Conservation (phyloP, 1,139 yeast genomes). For the Pichia sp. region DNA sequence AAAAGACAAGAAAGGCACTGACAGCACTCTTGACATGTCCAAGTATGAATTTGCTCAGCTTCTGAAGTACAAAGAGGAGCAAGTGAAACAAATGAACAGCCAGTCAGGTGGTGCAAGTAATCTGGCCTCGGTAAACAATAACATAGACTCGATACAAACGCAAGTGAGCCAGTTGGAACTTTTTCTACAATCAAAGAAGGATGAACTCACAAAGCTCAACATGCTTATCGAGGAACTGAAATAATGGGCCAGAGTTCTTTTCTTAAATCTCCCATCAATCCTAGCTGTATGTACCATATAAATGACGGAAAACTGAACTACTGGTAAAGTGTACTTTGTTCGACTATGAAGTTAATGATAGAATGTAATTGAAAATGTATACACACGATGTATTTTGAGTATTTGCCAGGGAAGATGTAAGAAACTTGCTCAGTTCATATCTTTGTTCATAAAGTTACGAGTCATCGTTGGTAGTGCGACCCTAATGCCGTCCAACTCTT, state of each 20-base stretch:
- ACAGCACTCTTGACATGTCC: conserved; percentile 32
- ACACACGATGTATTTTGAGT: background rate
- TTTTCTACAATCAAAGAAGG: conserved; percentile 44
- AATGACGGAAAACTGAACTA: too few species aligned
- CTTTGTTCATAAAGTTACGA: conserved; percentile 60
- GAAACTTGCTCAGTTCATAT: conserved; percentile 9
- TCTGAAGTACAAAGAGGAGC: conserved; percentile 61
- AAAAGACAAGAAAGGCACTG: conserved; percentile 36
- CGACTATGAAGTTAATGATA: too few species aligned
- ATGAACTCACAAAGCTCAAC: conserved; percentile 42
- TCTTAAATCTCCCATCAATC: background rate
- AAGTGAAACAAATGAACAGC: conserved; percentile 29
- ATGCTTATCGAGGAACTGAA: conserved; percentile 32
- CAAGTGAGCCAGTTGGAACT: conserved; percentile 59
- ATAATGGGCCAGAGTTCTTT: conserved; percentile 2
- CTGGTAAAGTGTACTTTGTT: too few species aligned
- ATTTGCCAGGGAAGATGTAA: background rate
- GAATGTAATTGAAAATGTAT: too few species aligned
- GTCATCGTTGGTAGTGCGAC: conserved; percentile 99
- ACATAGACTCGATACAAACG: conserved; percentile 54
- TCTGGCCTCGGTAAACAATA: conserved; percentile 42
- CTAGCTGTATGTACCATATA: too few species aligned
- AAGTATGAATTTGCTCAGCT: conserved; percentile 80
- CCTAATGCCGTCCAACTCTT: conserved; percentile 85
- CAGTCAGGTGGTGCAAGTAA: conserved; percentile 20